Base-by-base conservation (phyloP, 352 stramenopile species). In the Phytophthora syringae region DNA sequence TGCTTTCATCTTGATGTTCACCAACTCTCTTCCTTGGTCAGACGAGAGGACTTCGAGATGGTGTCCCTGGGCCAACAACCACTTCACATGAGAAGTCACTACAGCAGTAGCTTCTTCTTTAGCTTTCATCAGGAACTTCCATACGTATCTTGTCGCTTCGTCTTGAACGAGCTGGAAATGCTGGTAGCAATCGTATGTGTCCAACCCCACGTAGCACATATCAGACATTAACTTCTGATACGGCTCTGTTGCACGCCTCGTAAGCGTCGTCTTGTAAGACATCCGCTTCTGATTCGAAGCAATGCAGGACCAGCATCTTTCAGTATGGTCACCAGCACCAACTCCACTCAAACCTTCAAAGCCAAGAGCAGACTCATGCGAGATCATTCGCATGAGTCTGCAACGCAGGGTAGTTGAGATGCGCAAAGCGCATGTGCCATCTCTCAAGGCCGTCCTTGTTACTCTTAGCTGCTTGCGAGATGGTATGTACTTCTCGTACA, bases 401-500 rank as follows among this genome's bases (percentile, higher is more conserved):
- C 18, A 64, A 13, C 0, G 47, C 56, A 7, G 37, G 13, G 11
- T 58, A 64, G 20, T 58, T 45, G 12, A 64, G 34, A 30, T 64
- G 56, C 6, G 56, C 56, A 28, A 64, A 58, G 13, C 45, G 34
- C 45, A 64, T 58, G 20, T 58, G 24, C 47, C 56, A 64, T 12
- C n/a, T 25, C 13, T 28, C 27, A 51, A 42, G 10, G 12, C 24
- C n/a, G 24, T 32, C 9, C 27, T 32, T 32, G 27, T 32, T 32
- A 32, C 27, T 32, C 27, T 32, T 32, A 22, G 40, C 5, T 18
- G 37, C n/a, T 32, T 27, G n/a, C 11, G 39, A 52, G 1, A 36
- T 24, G 18, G 37, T 24, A 51, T 2, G 11, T 22, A 34, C 24
- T 43, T 64, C 55, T 28, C 24, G 15, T 7, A 13, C 56, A 34